Conservation (phyloP, 1,139 yeast species). For the Yamadazyma kanchanaburiensis region DNA sequence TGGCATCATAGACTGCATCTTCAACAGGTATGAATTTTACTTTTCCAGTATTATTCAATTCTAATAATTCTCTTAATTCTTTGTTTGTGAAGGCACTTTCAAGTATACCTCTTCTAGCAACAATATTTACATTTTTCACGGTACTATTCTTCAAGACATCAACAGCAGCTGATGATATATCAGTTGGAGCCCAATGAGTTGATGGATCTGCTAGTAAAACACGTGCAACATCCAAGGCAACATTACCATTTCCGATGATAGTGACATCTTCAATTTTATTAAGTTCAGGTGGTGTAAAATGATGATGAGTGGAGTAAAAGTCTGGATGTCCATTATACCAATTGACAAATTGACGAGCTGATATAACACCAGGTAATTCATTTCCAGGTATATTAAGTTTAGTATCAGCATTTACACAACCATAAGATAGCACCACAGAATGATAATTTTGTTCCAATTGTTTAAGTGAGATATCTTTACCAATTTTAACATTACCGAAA, state of each 20-base stretch:
- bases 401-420: conserved; percentile 65
- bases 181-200: conserved; percentile 64
- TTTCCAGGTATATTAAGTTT: conserved; percentile 60
- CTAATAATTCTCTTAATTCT: conserved; percentile 82
- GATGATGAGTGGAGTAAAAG: conserved; percentile 24
- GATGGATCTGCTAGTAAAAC: conserved; percentile 59
- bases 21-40: conserved; percentile 55
- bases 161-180: conserved; percentile 65
- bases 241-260: conserved; percentile 96
- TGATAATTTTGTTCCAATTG: conserved; percentile 58
- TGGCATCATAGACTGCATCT: conserved; percentile 35
- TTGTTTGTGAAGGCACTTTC: conserved; percentile 91
- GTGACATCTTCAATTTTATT: conserved; percentile 62
- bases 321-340: conserved; percentile 96
- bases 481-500: conserved; percentile 74
- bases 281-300: conserved; percentile 48
- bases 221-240: conserved; percentile 91
- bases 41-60: conserved; percentile 49
- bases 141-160: conserved; percentile 46
- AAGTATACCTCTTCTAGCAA: conserved; percentile 80
- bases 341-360: conserved; percentile 85
- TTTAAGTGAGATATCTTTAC: conserved; percentile 47
- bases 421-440: conserved; percentile 77
- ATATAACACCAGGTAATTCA: conserved; percentile 60
- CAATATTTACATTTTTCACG: conserved; percentile 63